Conservation (phyloP, 2,329 filamentous ascomycete genomes). For the Penicillium griseofulvum region DNA sequence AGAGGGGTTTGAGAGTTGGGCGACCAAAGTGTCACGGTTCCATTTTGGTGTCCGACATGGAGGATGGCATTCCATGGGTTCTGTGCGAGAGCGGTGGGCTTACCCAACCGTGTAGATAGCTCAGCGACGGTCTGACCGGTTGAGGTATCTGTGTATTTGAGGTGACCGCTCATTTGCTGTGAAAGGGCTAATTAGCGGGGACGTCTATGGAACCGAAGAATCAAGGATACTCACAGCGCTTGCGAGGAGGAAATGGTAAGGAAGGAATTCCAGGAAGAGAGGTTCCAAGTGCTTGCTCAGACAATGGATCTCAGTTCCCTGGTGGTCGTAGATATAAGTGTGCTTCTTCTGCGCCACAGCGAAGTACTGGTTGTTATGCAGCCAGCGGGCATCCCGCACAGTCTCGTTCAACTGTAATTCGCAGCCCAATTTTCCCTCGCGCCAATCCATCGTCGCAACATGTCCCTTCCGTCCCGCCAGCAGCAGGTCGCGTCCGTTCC, state of each 20-base stretch:
- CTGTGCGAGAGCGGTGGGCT: conserved; percentile 77
- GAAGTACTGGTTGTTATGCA: conserved; percentile 91
- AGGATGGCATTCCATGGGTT: conserved; percentile 92
- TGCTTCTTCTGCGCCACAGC: conserved; percentile 95
- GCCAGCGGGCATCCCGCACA: conserved; percentile 81
- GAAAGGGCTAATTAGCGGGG: not conserved
- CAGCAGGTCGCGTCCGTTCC: conserved; percentile 82
- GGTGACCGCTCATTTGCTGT: conserved; percentile 72
- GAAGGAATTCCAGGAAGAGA: conserved; percentile 89
- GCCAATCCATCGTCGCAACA: conserved; percentile 95
- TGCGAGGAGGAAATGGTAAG: conserved; percentile 90
- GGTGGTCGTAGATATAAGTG: conserved; percentile 91
- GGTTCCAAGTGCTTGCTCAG: conserved; percentile 88
- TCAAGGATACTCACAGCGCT: conserved; percentile 63
- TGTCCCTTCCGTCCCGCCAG: conserved; percentile 89
- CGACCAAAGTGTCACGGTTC: conserved; percentile 91
- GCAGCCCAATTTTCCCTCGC: conserved; percentile 83
- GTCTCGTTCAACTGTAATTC: conserved; percentile 91
- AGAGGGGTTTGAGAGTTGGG: conserved; percentile 83
- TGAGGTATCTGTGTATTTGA: conserved; percentile 94
- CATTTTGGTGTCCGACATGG: conserved; percentile 92
- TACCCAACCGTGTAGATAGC: conserved; percentile 77
- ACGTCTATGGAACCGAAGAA: not conserved
- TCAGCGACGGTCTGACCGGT: conserved; percentile 87
- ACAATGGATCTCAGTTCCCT: conserved; percentile 89